Evolutionary conservation across 1,284 basidiomycete genomes (phyloP), one percentile per base, ranked within the genome.

Genomic region (Tylopilus orsonianus): DNA sequence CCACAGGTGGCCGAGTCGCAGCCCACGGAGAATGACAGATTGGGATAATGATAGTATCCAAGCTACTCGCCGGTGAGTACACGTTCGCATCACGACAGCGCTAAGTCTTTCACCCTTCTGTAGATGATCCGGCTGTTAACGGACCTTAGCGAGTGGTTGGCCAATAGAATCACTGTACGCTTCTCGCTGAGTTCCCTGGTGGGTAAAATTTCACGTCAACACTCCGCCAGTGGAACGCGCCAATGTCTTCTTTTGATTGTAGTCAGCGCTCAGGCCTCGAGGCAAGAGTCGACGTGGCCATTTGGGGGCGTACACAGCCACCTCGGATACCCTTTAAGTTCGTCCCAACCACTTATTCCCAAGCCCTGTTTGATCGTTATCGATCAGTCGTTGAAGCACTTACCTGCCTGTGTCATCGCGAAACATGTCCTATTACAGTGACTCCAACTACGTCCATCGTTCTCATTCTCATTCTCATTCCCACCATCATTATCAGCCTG

Each of bases 391-490:
- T 30, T 35, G 3, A 35, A 24, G 16, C n/a, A n/a, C n/a, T 33
- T 6, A 22, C 7, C 29, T 27, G 10, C 42, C 43, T 24, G 16
- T 41, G 14, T 19, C 44, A 24, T 30, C 20, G 16, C 22, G 12
- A 44, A 41, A 43, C 1, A 62, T 62, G 60, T 52, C 60, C 13
- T 62, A 62, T 38, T 62, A 66, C 41, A 6, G 8, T 23, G 60
- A 56, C 3, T 8, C 62, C n/a, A 39, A 3, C 44, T 48, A 53
- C 8, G n/a, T n/a, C 13, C 51, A 54, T 34, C 49, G 46, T 23
- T 48, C 58, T 5, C 60, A 56, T 2, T 52, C 61, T 18, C 55
- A 56, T 1, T 49, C 46, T 6, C 47, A 51, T 8, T 48, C 48
- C 6, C 46, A 47, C 12, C 44, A 41, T 18, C 48, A 46, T 7